phyloP scores from a whole-genome alignment of 352 stramenopile species.

The Aphanomyces stellatus region DNA sequence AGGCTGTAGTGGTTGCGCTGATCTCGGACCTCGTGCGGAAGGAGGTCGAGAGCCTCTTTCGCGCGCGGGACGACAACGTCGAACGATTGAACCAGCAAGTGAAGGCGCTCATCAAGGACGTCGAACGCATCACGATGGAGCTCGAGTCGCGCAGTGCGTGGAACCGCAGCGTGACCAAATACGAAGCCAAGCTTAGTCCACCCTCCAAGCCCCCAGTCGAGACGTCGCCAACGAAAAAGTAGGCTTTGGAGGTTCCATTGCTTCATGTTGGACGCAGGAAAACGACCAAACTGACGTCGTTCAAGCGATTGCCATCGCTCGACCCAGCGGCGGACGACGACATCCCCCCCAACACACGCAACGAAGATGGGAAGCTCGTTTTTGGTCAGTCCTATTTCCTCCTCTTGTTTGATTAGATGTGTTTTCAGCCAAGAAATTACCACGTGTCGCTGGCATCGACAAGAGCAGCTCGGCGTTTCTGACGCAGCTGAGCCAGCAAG shows the following conservation, averaged over 20 bases:
- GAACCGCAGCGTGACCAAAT: conserved; percentile 51
- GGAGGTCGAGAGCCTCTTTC: conserved; percentile 52
- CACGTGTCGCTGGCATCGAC: conserved; percentile 59
- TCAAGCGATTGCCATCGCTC: conserved; percentile 27
- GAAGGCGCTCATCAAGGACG: conserved; percentile 53
- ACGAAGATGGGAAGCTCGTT: conserved; percentile 44
- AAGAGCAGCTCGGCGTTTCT: conserved; percentile 40
- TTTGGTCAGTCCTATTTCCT: too few species aligned
- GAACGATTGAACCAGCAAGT: conserved; percentile 61
- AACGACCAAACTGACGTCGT: conserved; percentile 40
- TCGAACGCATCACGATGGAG: conserved; percentile 51
- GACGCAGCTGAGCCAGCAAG: conserved; percentile 32
- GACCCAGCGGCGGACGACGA: not conserved
- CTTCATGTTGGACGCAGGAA: too few species aligned
- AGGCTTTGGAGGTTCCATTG: too few species aligned
- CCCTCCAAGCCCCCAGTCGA: conserved; percentile 20
- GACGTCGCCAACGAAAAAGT: conserved; percentile 34
- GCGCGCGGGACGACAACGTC: conserved; percentile 37
- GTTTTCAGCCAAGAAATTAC: conserved; percentile 50
- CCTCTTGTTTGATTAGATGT: not conserved
- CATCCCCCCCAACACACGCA: conserved; percentile 21
- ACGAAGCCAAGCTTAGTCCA: conserved; percentile 27
- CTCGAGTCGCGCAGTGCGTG: conserved; percentile 52
- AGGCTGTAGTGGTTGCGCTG: not conserved
- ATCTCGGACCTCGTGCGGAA: conserved; percentile 50